These are phyloP conservation scores for Diplodia corticola DNA, from an alignment of 2,329 filamentous ascomycete genomes.

Conservation along the genomic window DNA sequence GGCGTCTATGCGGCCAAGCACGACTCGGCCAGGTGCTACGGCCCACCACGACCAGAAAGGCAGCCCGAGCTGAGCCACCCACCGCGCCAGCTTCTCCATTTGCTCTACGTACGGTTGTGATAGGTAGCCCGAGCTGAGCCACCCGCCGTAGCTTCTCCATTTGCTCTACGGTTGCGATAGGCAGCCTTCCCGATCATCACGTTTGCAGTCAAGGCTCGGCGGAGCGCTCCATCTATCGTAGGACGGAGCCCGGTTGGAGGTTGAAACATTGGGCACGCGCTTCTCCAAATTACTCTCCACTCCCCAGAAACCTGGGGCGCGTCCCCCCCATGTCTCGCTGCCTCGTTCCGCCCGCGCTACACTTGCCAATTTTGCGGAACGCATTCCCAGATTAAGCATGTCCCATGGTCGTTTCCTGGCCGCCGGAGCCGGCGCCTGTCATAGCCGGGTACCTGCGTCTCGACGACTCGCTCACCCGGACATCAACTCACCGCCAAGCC, in stretches of 20 bases:
- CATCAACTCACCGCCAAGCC: background rate
- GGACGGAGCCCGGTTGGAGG: background rate
- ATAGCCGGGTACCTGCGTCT: conserved; percentile 5
- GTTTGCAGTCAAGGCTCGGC: background rate
- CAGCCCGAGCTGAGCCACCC: background rate
- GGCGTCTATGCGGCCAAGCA: conserved; percentile 3
- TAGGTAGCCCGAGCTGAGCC: background rate
- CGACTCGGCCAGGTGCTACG: conserved; percentile 1
- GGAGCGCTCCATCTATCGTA: background rate
- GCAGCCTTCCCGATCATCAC: background rate
- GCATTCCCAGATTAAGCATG: conserved; percentile 11
- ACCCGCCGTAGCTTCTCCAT: background rate
- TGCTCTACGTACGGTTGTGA: background rate
- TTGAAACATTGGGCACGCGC: background rate
- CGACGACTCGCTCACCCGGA: background rate
- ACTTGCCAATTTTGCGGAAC: background rate
- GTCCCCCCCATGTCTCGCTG: background rate
- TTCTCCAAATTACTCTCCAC: background rate
- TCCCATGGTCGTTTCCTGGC: background rate
- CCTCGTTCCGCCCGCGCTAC: background rate
- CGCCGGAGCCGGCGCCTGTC: background rate
- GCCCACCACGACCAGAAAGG: background rate
- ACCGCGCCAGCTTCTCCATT: background rate
- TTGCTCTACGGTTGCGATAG: background rate
- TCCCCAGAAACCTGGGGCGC: background rate